Percentiles rank a stretch among this genome's conserved stretches.
Evolutionary conservation across 176 grass and related monocot genomes (phyloP).

Genomic region (Lolium rigidum): DNA sequence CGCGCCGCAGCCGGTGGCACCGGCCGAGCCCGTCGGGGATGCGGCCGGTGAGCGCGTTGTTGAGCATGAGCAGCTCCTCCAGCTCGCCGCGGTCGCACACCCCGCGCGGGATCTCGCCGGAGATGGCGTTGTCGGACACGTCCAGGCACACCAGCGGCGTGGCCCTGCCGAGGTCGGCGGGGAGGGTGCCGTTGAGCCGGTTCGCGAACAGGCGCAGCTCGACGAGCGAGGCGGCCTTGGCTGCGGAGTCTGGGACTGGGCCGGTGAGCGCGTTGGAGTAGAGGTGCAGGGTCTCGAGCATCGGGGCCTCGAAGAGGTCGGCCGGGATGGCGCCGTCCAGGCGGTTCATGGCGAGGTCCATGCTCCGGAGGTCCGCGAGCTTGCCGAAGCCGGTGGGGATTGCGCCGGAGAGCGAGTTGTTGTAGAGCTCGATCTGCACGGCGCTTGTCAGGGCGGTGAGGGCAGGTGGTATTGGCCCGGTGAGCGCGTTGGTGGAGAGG

Average conservation of each 20-base stretch:
- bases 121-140: slow-evolving; percentile 67
- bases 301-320: slow-evolving; percentile 74
- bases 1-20: slow-evolving; percentile 67
- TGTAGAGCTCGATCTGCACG: slow-evolving; percentile 79
- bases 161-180: slow-evolving; percentile 60
- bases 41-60: slow-evolving; percentile 56
- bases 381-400: slow-evolving; percentile 62
- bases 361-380: slow-evolving; percentile 42
- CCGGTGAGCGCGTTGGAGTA: slow-evolving; percentile 67
- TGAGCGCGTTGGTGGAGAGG: slow-evolving; percentile 70
- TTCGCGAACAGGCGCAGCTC: slow-evolving; percentile 81
- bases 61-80: slow-evolving; percentile 73
- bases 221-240: slow-evolving; percentile 46
- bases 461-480: slow-evolving; percentile 55
- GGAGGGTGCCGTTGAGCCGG: slow-evolving; percentile 66
- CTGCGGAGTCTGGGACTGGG: slow-evolving; percentile 45
- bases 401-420: slow-evolving; percentile 71
- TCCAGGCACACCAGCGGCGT: slow-evolving; percentile 67
- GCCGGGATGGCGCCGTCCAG: slow-evolving; percentile 70
- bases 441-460: slow-evolving; percentile 49
- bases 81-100: slow-evolving; percentile 91
- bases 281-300: slow-evolving; percentile 70
- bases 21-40: slow-evolving; percentile 71
- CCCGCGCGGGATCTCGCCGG: slow-evolving; percentile 69
- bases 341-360: slow-evolving; percentile 72